phyloP scores from a whole-genome alignment of 768 basidiomycete species.

The Neoboletus brunneissimus region DNA sequence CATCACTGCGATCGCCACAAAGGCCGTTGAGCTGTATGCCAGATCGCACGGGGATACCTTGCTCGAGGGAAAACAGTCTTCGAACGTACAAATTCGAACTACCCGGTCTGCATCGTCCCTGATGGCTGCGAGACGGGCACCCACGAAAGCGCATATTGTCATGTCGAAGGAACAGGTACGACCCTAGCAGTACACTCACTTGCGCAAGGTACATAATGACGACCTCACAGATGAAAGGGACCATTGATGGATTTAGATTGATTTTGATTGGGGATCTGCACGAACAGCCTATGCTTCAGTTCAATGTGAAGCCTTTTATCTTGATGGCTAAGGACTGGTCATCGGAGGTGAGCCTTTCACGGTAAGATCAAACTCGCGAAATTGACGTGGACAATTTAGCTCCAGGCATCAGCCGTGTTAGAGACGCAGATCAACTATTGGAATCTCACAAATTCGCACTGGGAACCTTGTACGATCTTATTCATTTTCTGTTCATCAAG shows the following conservation, averaged over 20 bases:
- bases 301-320: constrained; percentile 82
- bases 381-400: constrained; percentile 40
- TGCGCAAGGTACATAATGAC: background rate
- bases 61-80: constrained; percentile 2
- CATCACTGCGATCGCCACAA: constrained; percentile 83
- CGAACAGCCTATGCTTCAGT: constrained; percentile 90
- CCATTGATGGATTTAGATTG: constrained; percentile 88
- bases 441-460: constrained; percentile 96
- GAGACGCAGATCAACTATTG: constrained; percentile 88
- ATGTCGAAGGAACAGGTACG: constrained; percentile 81
- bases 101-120: constrained; percentile 3
- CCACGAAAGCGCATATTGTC: constrained; percentile 44
- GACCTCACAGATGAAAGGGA: constrained; percentile 65
- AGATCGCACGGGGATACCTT: constrained; percentile 33
- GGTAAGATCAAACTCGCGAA: background rate
- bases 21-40: constrained; percentile 76
- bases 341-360: constrained; percentile 56
- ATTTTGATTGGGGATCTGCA: constrained; percentile 93
- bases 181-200: background rate
- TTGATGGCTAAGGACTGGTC: constrained; percentile 92
- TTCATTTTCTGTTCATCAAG: background rate
- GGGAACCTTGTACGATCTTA: constrained; percentile 77
- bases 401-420: constrained; percentile 80
- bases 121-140: constrained; percentile 11
- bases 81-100: constrained; percentile 5